Base-by-base conservation (phyloP, 2,329 filamentous ascomycete species). In the Colletotrichum trifolii region DNA sequence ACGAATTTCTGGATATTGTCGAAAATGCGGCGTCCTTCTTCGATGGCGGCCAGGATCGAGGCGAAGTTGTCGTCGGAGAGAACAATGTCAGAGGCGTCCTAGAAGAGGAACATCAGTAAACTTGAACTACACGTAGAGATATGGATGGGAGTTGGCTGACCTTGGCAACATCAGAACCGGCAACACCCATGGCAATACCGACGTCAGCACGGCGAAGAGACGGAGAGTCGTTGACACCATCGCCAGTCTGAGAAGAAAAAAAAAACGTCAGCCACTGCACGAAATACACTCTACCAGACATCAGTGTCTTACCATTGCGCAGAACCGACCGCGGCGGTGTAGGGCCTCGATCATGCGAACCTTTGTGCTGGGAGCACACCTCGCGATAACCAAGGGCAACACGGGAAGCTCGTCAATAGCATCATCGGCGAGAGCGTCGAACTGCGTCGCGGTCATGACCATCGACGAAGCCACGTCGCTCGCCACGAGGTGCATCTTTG, bases 1-100 rank as follows among this genome's bases (percentile, higher is more conserved):
- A 89, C 58, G 70, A 89, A 89, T 66, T 89, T 89, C 70, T 89
- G 86, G 61, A 90, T 89, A 70, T 89, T 89, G 71, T 89, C 87
- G 69, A 89, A 89, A 71, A 89, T 87, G n/a, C 87, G 79, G 42
- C 87, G 82, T 7, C 87, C 87, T 76, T 89, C 87, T 73, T 89
- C 86, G 40, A 89, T 85, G 2, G 87, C 86, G 60, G 87, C 86
- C 54, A 89, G 80, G 62, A 90, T 90, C 11, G 83, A 86, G 4
- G 87, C 86, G 65, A 90, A 90, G 74, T 89, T 89, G 71, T 89
- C 88, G 72, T 89, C 86, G 1, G 87, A 89, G 46, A 91, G 76
- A 47, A 90, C 88, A 77, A 90, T 90, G 43, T 73, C 82, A 2
- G 82, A 80, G 9, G 87, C 87, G 60, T 87, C 86, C 25, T 25